A percentile compares a stretch with the other conserved stretches of the same genome.
These are phyloP conservation scores for Scortechinia acanthostroma DNA, from an alignment of 2,329 filamentous ascomycete genomes.

Conservation along the genomic window DNA sequence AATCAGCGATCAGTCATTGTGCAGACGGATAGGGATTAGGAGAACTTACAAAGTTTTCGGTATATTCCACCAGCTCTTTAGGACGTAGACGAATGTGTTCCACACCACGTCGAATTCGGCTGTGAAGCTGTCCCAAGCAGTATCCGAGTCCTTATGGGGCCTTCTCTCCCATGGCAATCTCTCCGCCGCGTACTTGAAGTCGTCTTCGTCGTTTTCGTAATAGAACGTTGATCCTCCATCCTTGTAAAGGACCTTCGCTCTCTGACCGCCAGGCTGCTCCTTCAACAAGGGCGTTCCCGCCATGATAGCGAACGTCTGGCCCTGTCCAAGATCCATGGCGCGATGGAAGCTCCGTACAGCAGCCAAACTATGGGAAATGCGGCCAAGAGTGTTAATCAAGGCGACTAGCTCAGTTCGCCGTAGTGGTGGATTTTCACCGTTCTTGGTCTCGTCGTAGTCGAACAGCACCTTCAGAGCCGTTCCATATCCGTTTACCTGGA, in stretches of 20 bases:
- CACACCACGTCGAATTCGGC: background rate
- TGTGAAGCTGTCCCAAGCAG: background rate
- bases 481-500: conserved; percentile 91
- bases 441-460: conserved; percentile 67
- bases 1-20: background rate
- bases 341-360: conserved; percentile 74
- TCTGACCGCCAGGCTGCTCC: background rate
- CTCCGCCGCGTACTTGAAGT: background rate
- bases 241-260: background rate
- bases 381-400: conserved; percentile 86
- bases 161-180: background rate
- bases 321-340: conserved; percentile 47
- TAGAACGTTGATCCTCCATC: background rate
- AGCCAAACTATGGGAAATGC: conserved; percentile 91
- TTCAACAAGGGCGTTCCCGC: background rate
- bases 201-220: background rate
- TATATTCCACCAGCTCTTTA: conserved; percentile 16
- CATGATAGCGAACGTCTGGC: conserved; percentile 8
- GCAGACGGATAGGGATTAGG: conserved; percentile 5
- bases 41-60: conserved; percentile 23
- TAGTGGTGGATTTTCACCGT: conserved; percentile 41
- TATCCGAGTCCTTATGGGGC: background rate
- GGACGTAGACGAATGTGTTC: background rate
- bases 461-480: conserved; percentile 93
- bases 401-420: conserved; percentile 54